Percentiles rank a stretch among this genome's conserved stretches.
These are phyloP conservation scores for Mytilinidion resinicola DNA, from an alignment of 495 filamentous ascomycete genomes.

Conservation along the genomic window DNA sequence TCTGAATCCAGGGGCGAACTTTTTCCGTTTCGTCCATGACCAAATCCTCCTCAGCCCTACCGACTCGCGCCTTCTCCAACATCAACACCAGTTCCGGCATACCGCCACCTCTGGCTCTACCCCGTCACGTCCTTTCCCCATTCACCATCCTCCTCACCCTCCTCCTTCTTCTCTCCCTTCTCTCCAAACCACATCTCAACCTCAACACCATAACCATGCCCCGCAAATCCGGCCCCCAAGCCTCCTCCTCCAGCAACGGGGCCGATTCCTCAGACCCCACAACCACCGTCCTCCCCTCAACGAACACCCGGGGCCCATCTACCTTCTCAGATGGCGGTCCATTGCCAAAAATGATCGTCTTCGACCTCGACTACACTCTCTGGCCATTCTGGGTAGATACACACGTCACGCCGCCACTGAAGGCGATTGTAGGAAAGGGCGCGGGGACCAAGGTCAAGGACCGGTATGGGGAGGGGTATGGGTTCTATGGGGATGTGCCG, in stretches of 20 bases:
- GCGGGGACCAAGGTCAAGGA: slow-evolving; percentile 31
- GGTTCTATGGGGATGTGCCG: slow-evolving; percentile 76
- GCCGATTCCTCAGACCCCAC: slow-evolving; percentile 4
- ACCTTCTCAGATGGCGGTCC: slow-evolving; percentile 73
- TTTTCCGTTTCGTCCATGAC: too few species aligned
- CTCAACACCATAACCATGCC: slow-evolving; percentile 3
- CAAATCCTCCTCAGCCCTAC: too few species aligned
- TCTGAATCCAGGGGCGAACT: too few species aligned
- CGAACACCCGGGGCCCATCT: slow-evolving; percentile 24
- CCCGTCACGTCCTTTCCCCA: background rate
- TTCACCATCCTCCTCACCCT: slow-evolving; percentile 1
- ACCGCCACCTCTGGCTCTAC: background rate
- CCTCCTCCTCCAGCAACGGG: background rate
- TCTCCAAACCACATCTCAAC: background rate
- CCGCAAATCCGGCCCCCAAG: background rate
- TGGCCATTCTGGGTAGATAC: slow-evolving; percentile 99
- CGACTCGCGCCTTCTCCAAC: too few species aligned
- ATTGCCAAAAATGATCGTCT: slow-evolving; percentile 78
- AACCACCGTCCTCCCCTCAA: slow-evolving; percentile 7
- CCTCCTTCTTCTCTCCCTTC: background rate
- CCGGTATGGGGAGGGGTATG: slow-evolving; percentile 67
- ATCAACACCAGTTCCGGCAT: too few species aligned
- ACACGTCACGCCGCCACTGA: slow-evolving; percentile 76
- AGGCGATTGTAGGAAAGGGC: slow-evolving; percentile 34
- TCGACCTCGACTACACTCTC: slow-evolving; percentile 95